A percentile compares a stretch with the other conserved stretches of the same genome.
Conservation (phyloP, 2,329 filamentous ascomycete species). For the Tolypocladium album region DNA sequence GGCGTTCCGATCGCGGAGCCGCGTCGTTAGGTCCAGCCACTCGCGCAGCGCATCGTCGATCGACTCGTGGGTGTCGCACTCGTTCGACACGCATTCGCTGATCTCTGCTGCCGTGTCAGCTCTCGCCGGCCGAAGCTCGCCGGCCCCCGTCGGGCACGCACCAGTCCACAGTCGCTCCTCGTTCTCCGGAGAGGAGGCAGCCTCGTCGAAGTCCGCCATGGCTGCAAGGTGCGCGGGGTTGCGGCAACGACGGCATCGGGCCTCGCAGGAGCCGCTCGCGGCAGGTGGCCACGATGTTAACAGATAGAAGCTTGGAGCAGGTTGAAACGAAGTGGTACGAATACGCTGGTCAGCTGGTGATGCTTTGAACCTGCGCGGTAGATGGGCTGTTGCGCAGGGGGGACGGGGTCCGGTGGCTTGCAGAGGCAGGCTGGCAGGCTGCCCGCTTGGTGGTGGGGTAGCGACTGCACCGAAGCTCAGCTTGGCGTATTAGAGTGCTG, state of each 20-base stretch:
- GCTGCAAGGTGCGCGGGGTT: slow-evolving; percentile 18
- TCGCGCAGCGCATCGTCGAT: slow-evolving; percentile 79
- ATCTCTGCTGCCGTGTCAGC: slow-evolving; percentile 30
- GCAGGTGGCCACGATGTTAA: background rate
- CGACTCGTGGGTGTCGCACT: slow-evolving; percentile 41
- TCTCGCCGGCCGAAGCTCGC: background rate
- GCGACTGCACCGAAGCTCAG: background rate
- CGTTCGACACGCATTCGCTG: slow-evolving; percentile 30
- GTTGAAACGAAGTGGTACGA: background rate
- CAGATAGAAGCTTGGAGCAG: background rate
- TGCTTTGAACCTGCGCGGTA: background rate
- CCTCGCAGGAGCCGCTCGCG: background rate
- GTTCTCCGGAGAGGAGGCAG: slow-evolving; percentile 58
- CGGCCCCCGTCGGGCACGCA: slow-evolving; percentile 25
- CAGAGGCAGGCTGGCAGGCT: background rate
- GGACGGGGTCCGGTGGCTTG: background rate
- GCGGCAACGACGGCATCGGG: slow-evolving; percentile 24
- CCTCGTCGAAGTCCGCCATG: slow-evolving; percentile 51
- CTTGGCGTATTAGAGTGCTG: background rate
- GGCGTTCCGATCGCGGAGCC: slow-evolving; percentile 65
- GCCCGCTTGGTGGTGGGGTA: background rate
- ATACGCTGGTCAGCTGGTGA: background rate
- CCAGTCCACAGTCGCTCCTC: slow-evolving; percentile 87
- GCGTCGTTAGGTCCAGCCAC: slow-evolving; percentile 71
- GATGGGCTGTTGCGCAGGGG: background rate